Evolutionary conservation across 2,329 filamentous ascomycete genomes (phyloP), one percentile per base, ranked within the genome.

Genomic region (Pestalotiopsis sp.): DNA sequence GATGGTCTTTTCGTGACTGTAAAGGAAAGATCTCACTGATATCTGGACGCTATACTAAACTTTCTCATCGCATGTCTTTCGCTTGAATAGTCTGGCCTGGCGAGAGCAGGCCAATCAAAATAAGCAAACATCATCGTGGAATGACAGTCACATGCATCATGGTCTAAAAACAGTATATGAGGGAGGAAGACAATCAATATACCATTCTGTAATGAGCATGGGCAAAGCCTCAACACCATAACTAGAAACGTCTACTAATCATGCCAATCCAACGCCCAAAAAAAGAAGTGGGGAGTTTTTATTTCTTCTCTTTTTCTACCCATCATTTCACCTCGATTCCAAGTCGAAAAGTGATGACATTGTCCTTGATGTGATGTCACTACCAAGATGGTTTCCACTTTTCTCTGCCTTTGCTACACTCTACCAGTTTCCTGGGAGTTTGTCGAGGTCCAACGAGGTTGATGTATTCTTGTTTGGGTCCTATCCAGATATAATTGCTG

Each of bases 191-290:
- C 38, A 39, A 64, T 64, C 39, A 38, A 64, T 49, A 20, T 64
- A 49, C 12, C 61, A 64, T 64, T 64, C 61, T 64, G 61, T 49
- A 38, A 49, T 25, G 38, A 31, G 39, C 61, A n/a, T n/a, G 59
- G 59, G 11, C 27, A 39, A 41, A 64, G 61, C 61, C 38, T 31
- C 38, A 61, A 61, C 59, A 61, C 14, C 61, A 49, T 38, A 45
- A 64, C 61, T 45, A 64, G 61, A 64, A 45, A 45, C 31, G 39
- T 45, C 25, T 23, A 45, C 61, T 64, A 64, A 64, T 64, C 61
- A 64, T 45, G 36, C 61, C 38, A 64, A 45, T 52, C 61, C 61
- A 52, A 52, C 45, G 17, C 45, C 39, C 61, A 25, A 45, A 64
- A 64, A n/a, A 62, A n/a, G n/a, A 49, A 14, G 12, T 14, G 27